Base-by-base conservation (phyloP, 2,329 filamentous ascomycete species). In the Microsporum audouinii region DNA sequence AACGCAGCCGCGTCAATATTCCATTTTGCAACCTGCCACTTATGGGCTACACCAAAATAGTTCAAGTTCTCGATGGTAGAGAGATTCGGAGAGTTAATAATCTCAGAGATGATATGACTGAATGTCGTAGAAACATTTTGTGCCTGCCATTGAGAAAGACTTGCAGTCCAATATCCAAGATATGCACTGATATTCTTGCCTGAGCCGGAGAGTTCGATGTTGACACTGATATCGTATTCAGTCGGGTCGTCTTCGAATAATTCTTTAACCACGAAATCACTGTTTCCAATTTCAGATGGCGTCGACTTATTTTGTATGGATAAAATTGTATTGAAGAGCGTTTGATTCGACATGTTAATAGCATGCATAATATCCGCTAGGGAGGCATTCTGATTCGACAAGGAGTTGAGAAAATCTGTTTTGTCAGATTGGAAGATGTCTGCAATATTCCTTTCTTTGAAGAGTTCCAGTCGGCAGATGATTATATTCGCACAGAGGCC, bases 301-400 rank as follows among this genome's bases (percentile, higher is more conserved):
- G 7, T 3, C 10, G 33, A 41, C 23, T 57, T 38, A n/a, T 39
- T 39, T 31, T 41, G 33, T 38, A 57, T 57, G 8, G 55, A 41
- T 27, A 57, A 27, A 41, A 57, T 33, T 8, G 55, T 38, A 29
- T 57, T 57, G n/a, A 57, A 57, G 5, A 57, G 23, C 1, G 38
- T 10, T 17, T 39, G 33, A 33, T 41, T 33, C 6, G 38, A 6
- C 38, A 39, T 27, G 4, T 57, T 33, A 5, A 38, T 41, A 5
- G 33, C 34, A 5, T 39, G 55, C 17, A 41, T 17, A 10, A 67
- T 79, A 78, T 23, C 78, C 71, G 63, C 77, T 79, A 45, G 73
- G 76, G 73, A 72, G 0, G 74, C 71, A 61, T 89, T 84, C 69
- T 88, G 83, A 67, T 87, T 80, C 0, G 84, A 81, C 4, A 87